Evolutionary conservation across 148 eudicot genomes (phyloP), one percentile per base, ranked within the genome.

Genomic region (Nepenthes mirabilis): DNA sequence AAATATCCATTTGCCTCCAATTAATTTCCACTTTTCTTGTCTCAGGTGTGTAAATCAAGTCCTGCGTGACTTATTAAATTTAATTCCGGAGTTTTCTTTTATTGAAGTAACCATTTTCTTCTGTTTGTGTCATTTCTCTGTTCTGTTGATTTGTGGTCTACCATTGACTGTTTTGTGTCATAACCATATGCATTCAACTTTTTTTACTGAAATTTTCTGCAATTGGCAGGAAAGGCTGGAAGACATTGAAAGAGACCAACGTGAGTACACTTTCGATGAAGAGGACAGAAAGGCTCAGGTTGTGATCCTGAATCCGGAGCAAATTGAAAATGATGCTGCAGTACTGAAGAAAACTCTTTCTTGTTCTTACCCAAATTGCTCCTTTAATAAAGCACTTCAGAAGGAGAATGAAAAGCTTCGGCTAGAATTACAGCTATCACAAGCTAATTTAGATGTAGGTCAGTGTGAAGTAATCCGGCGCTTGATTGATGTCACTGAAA

Each of bases 341-440:
- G 74, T 89, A 54, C 75, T 89, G 65, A 89, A 89, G 83, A 86
- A 94, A 68, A 79, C 83, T 53, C 91, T 94, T 71, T 94, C 99
- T 59, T 81, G 93, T 70, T 86, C 97, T 59, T 89, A 89, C 68
- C 98, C 97, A 37, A 82, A 84, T 66, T 72, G 81, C 72, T 83
- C 93, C 47, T 78, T 94, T 64, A 67, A 79, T 33, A 77, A 86
- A 72, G 99, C 95, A 63, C 76, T 94, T 47, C 62, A 65, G 60
- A 94, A 84, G 65, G 99, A 94, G 82, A 86, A 83, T 66, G 85
- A 94, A 68, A 94, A 94, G 73, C 99, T 94, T 67, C 80, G 78
- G 23, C 1, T 82, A 52, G 99, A 94, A 72, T 72, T 94, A 51
- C 90, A 94, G 70, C 81, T 75, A 6, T 94, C 99, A 14, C 97